Evolutionary conservation across 2,329 filamentous ascomycete species (phyloP), one percentile per base, ranked within the genome.

Genomic region (Botrytis medusae): DNA sequence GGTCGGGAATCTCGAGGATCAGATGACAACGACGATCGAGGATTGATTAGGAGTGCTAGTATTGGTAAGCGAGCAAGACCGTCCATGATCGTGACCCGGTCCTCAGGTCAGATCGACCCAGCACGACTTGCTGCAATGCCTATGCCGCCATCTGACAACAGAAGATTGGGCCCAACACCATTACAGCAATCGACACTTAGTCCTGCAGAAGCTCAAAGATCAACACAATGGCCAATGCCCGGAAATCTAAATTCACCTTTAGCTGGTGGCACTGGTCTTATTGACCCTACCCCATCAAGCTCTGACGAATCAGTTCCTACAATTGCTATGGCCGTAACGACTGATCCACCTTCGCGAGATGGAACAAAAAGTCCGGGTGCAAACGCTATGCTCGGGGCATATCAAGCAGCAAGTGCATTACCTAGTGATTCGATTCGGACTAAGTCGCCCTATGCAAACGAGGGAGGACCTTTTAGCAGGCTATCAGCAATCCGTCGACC

Each of bases 401-500:
- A 86, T 69, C 84, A 86, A 67, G 84, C 84, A 54, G 86, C 87
- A 34, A 78, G 77, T 69, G 75, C 76, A 29, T 74, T 79, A 59
- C 70, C 71, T 60, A 51, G 71, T 34, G 63, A 69, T 16, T 46
- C 65, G 2, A 22, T 20, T 29, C 44, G 65, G 42, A 18, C 57
- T 18, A 73, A 54, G 37, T 70, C 67, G 32, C 29, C 71, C 40
- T 46, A 48, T 18, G 51, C 40, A 34, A 60, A 72, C 40, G 62
- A 72, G 16, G 63, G 61, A 40, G 48, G 63, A 60, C 63, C 32
- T 40, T 79, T 78, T 76, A 87, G 84, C 75, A 83, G 84, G 29
- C 77, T 89, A 37, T 90, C 89, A 18, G 87, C 86, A 20, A 85
- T 90, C 72, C 84, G 86, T 76, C 84, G 88, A 67, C 95, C 95